Conservation (phyloP, 163 green algal genomes). For the Prototheca wickerhamii region DNA sequence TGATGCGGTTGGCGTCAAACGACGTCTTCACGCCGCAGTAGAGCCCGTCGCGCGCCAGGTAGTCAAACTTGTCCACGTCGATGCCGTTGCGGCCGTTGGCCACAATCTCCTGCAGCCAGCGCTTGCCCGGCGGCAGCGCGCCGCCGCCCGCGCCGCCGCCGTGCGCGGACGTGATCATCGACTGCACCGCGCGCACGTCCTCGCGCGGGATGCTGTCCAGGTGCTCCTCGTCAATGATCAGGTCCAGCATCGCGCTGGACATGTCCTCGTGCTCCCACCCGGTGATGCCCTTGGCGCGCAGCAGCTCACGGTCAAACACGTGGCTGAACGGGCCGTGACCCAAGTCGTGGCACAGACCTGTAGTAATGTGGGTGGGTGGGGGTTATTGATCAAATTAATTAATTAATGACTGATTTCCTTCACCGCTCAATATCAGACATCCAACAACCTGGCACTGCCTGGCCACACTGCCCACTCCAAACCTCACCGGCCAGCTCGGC, state of each 20-base stretch:
- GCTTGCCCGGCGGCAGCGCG: conserved; percentile 3
- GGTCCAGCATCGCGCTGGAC: conserved; percentile 55
- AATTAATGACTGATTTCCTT: too few relatives aligned
- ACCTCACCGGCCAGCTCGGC: conserved; percentile 63
- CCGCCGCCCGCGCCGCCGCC: background rate
- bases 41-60: conserved; percentile 55
- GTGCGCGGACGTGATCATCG: conserved; percentile 30
- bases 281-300: conserved; percentile 41
- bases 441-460: too few relatives aligned
- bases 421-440: background rate
- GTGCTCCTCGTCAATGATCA: conserved; percentile 45
- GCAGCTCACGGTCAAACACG: conserved; percentile 79
- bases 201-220: conserved; percentile 37
- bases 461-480: background rate
- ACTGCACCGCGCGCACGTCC: conserved; percentile 17
- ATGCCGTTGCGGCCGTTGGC: conserved; percentile 71
- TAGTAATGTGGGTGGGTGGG: background rate
- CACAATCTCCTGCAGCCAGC: conserved; percentile 76
- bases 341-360: conserved; percentile 86
- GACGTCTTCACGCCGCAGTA: conserved; percentile 42
- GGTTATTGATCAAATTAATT: too few relatives aligned
- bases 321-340: conserved; percentile 88
- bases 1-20: conserved; percentile 46
- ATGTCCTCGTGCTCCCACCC: conserved; percentile 74
- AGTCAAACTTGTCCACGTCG: conserved; percentile 79